These are phyloP conservation scores for Ophiocordyceps sinensis DNA, from an alignment of 2,329 filamentous ascomycete genomes.

Conservation along the genomic window DNA sequence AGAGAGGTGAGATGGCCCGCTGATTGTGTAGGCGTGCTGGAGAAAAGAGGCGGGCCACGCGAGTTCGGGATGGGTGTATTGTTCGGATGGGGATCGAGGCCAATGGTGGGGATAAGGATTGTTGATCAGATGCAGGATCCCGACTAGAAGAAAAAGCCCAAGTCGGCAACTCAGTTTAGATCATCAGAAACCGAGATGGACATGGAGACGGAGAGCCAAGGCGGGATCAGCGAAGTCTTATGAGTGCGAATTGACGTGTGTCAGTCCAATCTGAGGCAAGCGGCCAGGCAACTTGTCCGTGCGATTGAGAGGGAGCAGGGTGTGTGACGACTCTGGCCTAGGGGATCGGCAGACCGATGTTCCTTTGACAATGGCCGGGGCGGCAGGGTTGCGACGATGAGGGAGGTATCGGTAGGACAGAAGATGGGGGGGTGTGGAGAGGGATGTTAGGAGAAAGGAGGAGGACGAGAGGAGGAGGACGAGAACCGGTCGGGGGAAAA, in stretches of 20 bases:
- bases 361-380: slow-evolving; percentile 32
- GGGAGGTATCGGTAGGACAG: slow-evolving; percentile 24
- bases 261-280: slow-evolving; percentile 22
- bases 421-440: slow-evolving; percentile 8
- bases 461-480: too few relatives aligned
- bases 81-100: neutral
- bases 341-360: slow-evolving; percentile 41
- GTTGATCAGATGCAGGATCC: slow-evolving; percentile 40
- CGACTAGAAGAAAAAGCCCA: slow-evolving; percentile 26
- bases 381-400: slow-evolving; percentile 28
- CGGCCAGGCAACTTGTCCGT: slow-evolving; percentile 21
- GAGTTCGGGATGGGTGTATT: neutral
- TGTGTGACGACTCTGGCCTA: slow-evolving; percentile 37
- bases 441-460: neutral
- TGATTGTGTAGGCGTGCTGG: neutral
- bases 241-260: slow-evolving; percentile 23
- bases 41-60: neutral
- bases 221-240: slow-evolving; percentile 48
- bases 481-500: too few relatives aligned
- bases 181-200: slow-evolving; percentile 14
- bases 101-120: slow-evolving; percentile 12
- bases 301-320: slow-evolving; percentile 13
- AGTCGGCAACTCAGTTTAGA: slow-evolving; percentile 29
- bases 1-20: neutral
- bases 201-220: slow-evolving; percentile 18